These are phyloP conservation scores for Coniella lustricola DNA, from an alignment of 2,329 filamentous ascomycete genomes.

Conservation along the genomic window DNA sequence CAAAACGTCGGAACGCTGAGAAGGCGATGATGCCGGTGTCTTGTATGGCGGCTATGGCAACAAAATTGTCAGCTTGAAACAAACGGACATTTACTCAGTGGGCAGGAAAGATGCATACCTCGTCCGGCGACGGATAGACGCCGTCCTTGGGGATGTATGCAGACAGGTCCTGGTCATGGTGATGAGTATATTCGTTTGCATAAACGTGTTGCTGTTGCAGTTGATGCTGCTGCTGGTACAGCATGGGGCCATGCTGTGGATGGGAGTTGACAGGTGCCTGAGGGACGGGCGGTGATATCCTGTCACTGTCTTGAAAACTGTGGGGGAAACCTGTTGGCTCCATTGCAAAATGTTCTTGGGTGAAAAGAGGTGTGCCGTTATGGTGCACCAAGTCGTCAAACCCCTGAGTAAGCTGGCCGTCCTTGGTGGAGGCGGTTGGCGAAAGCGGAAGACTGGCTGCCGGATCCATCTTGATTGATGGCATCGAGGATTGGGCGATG, in stretches of 20 bases:
- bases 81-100: background rate
- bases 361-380: slow-evolving; percentile 28
- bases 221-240: slow-evolving; percentile 21
- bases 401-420: slow-evolving; percentile 31
- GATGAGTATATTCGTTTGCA: slow-evolving; percentile 1
- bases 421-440: slow-evolving; percentile 34
- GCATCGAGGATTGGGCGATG: slow-evolving; percentile 9
- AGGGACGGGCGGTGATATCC: slow-evolving; percentile 32
- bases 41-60: slow-evolving; percentile 33
- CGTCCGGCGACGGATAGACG: slow-evolving; percentile 17
- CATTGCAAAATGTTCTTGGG: slow-evolving; percentile 22
- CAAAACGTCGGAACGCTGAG: slow-evolving; percentile 28
- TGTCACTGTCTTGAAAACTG: slow-evolving; percentile 29
- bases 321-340: slow-evolving; percentile 22
- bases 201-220: slow-evolving; percentile 18
- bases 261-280: slow-evolving; percentile 20
- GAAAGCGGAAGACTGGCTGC: slow-evolving; percentile 33
- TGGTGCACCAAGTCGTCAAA: slow-evolving; percentile 38
- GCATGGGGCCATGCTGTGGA: slow-evolving; percentile 21
- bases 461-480: slow-evolving; percentile 28
- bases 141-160: slow-evolving; percentile 16
- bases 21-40: slow-evolving; percentile 46
- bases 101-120: background rate
- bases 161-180: slow-evolving; percentile 4
- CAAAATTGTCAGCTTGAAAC: slow-evolving; percentile 3